A percentile compares a stretch with the other conserved stretches of the same genome.
Conservation (phyloP, 495 filamentous ascomycete genomes). For the Chaetomium cochliodes region DNA sequence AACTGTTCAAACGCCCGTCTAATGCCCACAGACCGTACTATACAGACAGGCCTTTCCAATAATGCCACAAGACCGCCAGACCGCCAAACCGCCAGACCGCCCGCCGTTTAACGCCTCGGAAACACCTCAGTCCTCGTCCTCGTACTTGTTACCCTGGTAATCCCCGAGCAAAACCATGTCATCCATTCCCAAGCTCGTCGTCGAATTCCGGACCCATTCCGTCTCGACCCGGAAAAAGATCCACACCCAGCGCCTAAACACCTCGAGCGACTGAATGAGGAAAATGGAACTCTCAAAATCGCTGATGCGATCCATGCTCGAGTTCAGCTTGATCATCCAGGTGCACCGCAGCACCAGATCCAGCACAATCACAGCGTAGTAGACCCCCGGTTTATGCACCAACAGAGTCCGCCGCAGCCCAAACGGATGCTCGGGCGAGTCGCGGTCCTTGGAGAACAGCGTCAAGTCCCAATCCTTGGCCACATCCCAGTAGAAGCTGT, state of each 20-base stretch:
- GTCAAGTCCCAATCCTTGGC: constrained; percentile 94
- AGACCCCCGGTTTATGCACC: constrained; percentile 65
- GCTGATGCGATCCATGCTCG: constrained; percentile 74
- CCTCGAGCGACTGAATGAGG: constrained; percentile 79
- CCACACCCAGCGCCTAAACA: constrained; percentile 91
- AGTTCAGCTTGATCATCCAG: constrained; percentile 81
- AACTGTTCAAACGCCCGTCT: constrained; percentile 12
- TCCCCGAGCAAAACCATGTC: constrained; percentile 47
- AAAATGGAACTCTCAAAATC: constrained; percentile 85
- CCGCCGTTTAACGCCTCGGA: background rate
- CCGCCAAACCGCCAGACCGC: background rate
- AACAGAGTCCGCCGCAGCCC: constrained; percentile 72
- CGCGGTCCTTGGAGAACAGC: constrained; percentile 58
- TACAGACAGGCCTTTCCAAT: background rate
- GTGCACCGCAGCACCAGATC: constrained; percentile 83
- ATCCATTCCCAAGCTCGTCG: constrained; percentile 39
- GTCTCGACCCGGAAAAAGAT: constrained; percentile 93
- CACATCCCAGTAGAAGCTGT: constrained; percentile 98
- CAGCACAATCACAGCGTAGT: constrained; percentile 76
- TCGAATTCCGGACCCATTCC: constrained; percentile 67
- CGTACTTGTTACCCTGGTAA: constrained; percentile 42
- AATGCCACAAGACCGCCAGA: background rate
- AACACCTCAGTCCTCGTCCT: constrained; percentile 41
- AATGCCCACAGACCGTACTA: constrained; percentile 14
- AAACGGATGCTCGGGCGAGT: constrained; percentile 63